Percentiles rank a stretch among this genome's conserved stretches.
These are phyloP conservation scores for Aspergillus affinis DNA, from an alignment of 495 filamentous ascomycete species.

Conservation along the genomic window DNA sequence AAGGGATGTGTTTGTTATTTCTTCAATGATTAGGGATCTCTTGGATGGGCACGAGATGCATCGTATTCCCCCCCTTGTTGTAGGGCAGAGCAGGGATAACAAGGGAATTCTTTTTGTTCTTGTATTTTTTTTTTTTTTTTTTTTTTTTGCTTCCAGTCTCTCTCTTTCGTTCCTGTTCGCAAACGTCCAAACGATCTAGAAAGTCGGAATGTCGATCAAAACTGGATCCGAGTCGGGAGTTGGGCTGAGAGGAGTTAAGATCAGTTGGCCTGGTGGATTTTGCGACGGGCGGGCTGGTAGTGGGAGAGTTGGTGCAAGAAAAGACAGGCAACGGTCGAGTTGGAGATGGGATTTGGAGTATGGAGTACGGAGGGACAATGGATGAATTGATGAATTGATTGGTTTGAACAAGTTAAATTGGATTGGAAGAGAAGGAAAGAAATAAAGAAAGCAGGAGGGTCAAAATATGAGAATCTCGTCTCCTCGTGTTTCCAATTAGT, in stretches of 20 bases:
- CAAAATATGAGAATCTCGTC: neutral
- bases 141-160: too few relatives aligned
- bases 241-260: neutral
- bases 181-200: neutral
- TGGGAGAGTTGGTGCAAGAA: neutral
- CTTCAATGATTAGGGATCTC: neutral
- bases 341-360: neutral
- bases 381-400: too few relatives aligned
- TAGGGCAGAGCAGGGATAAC: neutral
- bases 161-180: neutral
- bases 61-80: neutral
- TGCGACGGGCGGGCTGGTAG: neutral
- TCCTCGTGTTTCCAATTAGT: too few relatives aligned
- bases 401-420: too few relatives aligned
- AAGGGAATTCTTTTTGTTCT: too few relatives aligned
- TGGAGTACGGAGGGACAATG: too few relatives aligned
- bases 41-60: neutral
- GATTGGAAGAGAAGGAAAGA: slow-evolving; percentile 15
- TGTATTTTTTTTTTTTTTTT: too few relatives aligned
- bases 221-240: slow-evolving; percentile 1
- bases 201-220: neutral
- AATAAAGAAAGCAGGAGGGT: neutral
- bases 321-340: neutral
- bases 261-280: neutral
- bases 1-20: neutral